Percentiles rank a stretch among this genome's conserved stretches.
Conservation (phyloP, 176 grass and related monocot species). For the maize (Zea mays) region Zm-B73-REFERENCE-NAM-5.0 NC_050096.1:42139501-42140000, state of each 20-base stretch:
- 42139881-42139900: constrained; percentile 26
- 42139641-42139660: not conserved
- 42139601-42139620: too few relatives aligned
- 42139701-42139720: not conserved
- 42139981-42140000: constrained; percentile 95
- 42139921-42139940: constrained; percentile 43
- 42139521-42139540: too few relatives aligned
- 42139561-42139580: too few relatives aligned
- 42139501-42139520: too few relatives aligned
- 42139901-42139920: constrained; percentile 32
- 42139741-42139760: not conserved
- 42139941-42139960: constrained; percentile 66
- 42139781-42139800: not conserved
- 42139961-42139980: constrained; percentile 69
- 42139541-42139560: too few relatives aligned
- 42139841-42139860: constrained; percentile 25
- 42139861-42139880: constrained; percentile 3
- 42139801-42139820: not conserved
- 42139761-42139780: constrained; percentile 1
- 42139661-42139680: not conserved
- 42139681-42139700: not conserved
- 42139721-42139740: constrained; percentile 30
- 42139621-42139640: not conserved
- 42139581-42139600: too few relatives aligned
- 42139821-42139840: not conserved